Percentiles rank a stretch among this genome's conserved stretches.
Conservation (phyloP, 768 basidiomycete genomes). For the Agaricus subrufescens region DNA sequence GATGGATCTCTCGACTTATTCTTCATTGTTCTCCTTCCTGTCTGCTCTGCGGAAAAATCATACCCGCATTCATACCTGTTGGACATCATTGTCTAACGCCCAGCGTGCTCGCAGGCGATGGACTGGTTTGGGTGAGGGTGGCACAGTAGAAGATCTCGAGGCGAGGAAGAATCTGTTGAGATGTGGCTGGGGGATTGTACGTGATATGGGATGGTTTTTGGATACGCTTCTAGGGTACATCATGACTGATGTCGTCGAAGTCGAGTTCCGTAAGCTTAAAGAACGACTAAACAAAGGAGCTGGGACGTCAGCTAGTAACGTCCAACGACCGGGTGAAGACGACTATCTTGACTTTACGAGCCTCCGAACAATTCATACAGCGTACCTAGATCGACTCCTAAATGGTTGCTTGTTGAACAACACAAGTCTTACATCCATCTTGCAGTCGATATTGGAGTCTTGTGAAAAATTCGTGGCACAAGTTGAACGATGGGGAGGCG, state of each 20-base stretch:
- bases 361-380: conserved; percentile 75
- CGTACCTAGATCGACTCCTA: conserved; percentile 73
- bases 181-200: conserved; percentile 81
- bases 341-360: conserved; percentile 79
- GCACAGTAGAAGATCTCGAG: conserved; percentile 66
- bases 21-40: conserved; percentile 75
- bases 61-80: conserved; percentile 71
- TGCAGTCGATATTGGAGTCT: conserved; percentile 73
- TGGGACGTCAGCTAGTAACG: background rate
- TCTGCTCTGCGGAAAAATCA: conserved; percentile 84
- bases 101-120: conserved; percentile 81
- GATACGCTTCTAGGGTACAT: conserved; percentile 80
- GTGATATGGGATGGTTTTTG: conserved; percentile 90
- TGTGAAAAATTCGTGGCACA: conserved; percentile 87
- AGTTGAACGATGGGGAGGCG: conserved; percentile 90
- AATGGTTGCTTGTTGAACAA: conserved; percentile 79
- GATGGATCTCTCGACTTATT: conserved; percentile 70
- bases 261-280: conserved; percentile 73
- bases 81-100: conserved; percentile 81
- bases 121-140: conserved; percentile 87
- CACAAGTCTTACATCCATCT: conserved; percentile 48
- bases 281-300: conserved; percentile 38
- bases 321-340: conserved; percentile 17
- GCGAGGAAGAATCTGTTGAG: conserved; percentile 62
- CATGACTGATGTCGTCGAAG: conserved; percentile 87